Evolutionary conservation across 1,284 basidiomycete genomes (phyloP).

Genomic region (Gomphus bonarii): DNA sequence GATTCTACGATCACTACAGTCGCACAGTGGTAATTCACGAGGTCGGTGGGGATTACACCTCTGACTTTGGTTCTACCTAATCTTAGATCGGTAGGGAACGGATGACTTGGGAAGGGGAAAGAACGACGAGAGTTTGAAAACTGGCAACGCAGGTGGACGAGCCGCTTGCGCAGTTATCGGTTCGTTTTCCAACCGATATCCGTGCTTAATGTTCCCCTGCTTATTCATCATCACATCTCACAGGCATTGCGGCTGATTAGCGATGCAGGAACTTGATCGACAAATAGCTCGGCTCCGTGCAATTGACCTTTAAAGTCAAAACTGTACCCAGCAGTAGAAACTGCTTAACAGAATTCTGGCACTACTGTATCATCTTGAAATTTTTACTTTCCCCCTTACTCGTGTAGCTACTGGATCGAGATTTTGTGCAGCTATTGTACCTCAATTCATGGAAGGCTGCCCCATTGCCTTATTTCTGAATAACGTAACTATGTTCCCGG

Average conservation of each 20-base stretch:
- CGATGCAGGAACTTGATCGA: background rate
- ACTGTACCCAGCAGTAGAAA: background rate
- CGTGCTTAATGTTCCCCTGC: background rate
- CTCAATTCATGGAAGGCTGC: no score
- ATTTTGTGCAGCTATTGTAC: no score
- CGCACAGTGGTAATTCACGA: slow-evolving; percentile 57
- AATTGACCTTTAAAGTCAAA: background rate
- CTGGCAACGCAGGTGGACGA: slow-evolving; percentile 64
- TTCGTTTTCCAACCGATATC: slow-evolving; percentile 18
- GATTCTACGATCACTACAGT: slow-evolving; percentile 21
- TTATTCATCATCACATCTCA: background rate
- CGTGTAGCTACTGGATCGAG: no score
- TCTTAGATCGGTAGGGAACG: slow-evolving; percentile 34
- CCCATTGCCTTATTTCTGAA: no score
- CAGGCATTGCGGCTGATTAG: background rate
- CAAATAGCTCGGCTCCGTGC: background rate
- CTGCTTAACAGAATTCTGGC: background rate
- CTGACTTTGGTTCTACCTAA: background rate
- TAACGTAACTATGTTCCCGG: no score
- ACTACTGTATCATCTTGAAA: background rate
- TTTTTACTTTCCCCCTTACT: no score
- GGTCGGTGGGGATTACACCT: slow-evolving; percentile 23
- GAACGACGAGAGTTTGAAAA: slow-evolving; percentile 57
- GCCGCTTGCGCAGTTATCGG: slow-evolving; percentile 71
- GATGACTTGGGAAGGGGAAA: slow-evolving; percentile 69